Evolutionary conservation across 345 rosid species (phyloP).

Genomic region (Hibiscus tridactylites): DNA sequence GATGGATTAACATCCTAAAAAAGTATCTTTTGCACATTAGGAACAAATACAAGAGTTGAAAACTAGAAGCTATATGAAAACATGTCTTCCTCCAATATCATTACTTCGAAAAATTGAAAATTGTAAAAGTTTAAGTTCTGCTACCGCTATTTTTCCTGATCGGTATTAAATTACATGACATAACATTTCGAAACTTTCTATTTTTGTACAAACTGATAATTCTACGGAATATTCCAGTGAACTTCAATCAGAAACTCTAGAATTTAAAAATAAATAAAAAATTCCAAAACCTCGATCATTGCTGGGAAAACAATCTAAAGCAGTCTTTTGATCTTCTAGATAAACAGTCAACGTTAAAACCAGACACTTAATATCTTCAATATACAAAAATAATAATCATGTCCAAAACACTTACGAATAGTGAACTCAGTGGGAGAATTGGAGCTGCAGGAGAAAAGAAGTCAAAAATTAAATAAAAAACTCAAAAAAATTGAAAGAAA

Average conservation of each 20-base stretch:
- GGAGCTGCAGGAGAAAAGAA: slow-evolving; percentile 31
- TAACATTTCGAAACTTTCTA: not conserved
- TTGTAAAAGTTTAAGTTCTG: not conserved
- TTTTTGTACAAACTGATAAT: not conserved
- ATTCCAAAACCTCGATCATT: not conserved
- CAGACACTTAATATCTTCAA: not conserved
- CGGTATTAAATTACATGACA: not conserved
- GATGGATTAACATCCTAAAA: not conserved
- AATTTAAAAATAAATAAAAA: not conserved
- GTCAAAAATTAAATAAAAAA: not conserved
- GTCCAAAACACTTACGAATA: slow-evolving; percentile 61
- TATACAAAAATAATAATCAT: not conserved
- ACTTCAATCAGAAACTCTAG: not conserved
- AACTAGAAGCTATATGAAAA: not conserved
- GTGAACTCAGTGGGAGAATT: slow-evolving; percentile 70
- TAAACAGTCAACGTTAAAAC: not conserved
- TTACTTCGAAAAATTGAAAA: not conserved
- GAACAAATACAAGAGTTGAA: not conserved
- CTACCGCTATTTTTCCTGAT: not conserved
- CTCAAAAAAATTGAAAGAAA: not conserved
- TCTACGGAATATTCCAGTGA: not conserved
- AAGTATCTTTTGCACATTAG: not conserved
- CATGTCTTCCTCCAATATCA: not conserved
- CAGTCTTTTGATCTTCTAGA: not conserved
- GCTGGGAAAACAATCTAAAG: not conserved